Evolutionary conservation across 441 rosid genomes (phyloP), one percentile per base, ranked within the genome.

Genomic region (Bocquillonia castaneifolia): DNA sequence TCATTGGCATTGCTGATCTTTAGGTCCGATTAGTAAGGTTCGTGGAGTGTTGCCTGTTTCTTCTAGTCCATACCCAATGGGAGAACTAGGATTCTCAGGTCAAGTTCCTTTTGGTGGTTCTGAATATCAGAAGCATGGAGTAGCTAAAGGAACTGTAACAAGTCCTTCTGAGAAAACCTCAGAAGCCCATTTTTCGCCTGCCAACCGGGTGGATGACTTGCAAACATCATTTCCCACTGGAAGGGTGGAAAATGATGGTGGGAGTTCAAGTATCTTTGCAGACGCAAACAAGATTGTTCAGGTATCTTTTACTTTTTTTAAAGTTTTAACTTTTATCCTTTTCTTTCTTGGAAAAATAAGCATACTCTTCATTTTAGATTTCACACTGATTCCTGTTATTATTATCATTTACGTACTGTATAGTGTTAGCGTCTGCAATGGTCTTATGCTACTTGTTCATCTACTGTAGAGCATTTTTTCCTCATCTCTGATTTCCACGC

Each of bases 11-110:
- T 36, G 40, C 22, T 75, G 51, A 72, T 62, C 65, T 69, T 72
- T 75, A 85, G 92, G 83, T 79, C 74, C 79, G 76, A 79, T 72
- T 71, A 83, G 86, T 73, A 84, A 83, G 77, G 75, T 75, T 76
- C 87, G 81, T 72, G 95, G 80, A 31, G 83, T 81, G 32, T 57
- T 86, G 69, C 71, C 85, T 63, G 69, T 57, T 44, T 58, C 76
- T 61, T 74, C 88, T 57, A 77, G 72, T 77, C 72, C 86, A 32
- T 75, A 71, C 72, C 72, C 77, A 10, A 66, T 65, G 23, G 82
- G 75, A 68, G 86, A 87, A 62, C 62, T 63, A 47, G 85, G 81
- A 58, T 79, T 76, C 56, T 65, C 88, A 34, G 76, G 76, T 73
- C 72, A 76, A 63, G 29, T 63, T 57, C 75, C 72, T 34, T 72